Percentiles rank a stretch among this genome's conserved stretches.
Evolutionary conservation across 495 filamentous ascomycete genomes (phyloP).

Genomic region (Neohortaea acidophila): DNA sequence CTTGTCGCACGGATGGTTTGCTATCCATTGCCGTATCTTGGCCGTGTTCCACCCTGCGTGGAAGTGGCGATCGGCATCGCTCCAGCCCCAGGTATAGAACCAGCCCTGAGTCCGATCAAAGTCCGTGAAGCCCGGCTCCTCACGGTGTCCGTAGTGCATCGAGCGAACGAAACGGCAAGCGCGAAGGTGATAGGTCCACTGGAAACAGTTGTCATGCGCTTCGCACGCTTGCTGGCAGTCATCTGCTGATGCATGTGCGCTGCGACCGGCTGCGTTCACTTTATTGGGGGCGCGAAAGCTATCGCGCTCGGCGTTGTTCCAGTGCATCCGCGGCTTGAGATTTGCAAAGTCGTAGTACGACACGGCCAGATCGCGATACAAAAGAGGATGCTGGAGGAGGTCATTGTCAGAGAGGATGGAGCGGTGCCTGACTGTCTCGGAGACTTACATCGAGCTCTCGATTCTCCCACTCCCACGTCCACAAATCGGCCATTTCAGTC

Average conservation of each 20-base stretch:
- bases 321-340: constrained; percentile 5
- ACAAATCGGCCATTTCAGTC: constrained; percentile 8
- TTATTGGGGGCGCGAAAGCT: not conserved
- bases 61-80: constrained; percentile 3
- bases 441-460: constrained; percentile 3
- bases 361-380: constrained; percentile 9
- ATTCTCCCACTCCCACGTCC: constrained; percentile 9
- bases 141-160: not conserved
- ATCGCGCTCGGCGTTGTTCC: constrained; percentile 6
- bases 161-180: constrained; percentile 5
- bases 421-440: too few species aligned
- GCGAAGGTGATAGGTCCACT: constrained; percentile 11
- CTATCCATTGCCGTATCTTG: constrained; percentile 9
- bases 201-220: constrained; percentile 4
- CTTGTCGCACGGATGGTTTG: constrained; percentile 2
- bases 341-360: constrained; percentile 4
- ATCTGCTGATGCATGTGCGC: constrained; percentile 9
- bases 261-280: not conserved
- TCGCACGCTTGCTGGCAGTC: constrained; percentile 6
- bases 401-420: not conserved
- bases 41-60: constrained; percentile 12
- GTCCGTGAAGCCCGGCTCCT: not conserved
- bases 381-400: constrained; percentile 7
- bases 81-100: not conserved
- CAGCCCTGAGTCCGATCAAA: not conserved